Percentiles rank a stretch among this genome's conserved stretches.
These are phyloP conservation scores for Panus rudis DNA, from an alignment of 768 basidiomycete genomes.

Conservation along the genomic window DNA sequence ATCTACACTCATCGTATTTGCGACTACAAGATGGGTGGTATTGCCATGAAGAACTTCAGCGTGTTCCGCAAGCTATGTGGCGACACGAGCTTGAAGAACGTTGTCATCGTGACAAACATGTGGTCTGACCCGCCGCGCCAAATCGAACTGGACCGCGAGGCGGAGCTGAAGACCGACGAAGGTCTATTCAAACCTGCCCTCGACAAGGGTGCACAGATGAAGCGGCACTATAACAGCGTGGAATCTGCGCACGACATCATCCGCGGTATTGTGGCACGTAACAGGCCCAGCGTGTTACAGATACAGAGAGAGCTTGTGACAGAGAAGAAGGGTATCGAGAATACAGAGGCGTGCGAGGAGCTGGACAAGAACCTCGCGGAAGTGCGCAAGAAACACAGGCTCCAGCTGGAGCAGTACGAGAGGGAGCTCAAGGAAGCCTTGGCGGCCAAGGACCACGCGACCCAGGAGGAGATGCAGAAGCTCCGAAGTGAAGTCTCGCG, in stretches of 20 bases:
- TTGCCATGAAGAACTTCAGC: slow-evolving; percentile 33
- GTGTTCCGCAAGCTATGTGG: slow-evolving; percentile 50
- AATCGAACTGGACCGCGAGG: slow-evolving; percentile 37
- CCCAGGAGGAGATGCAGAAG: slow-evolving; percentile 3
- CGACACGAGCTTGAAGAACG: slow-evolving; percentile 39
- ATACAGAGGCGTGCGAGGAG: not conserved
- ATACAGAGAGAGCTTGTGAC: slow-evolving; percentile 6
- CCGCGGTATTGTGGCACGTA: slow-evolving; percentile 28
- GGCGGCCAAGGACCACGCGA: slow-evolving; percentile 3
- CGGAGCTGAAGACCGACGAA: slow-evolving; percentile 33
- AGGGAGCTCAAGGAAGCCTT: slow-evolving; percentile 17
- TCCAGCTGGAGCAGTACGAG: slow-evolving; percentile 11
- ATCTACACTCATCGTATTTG: slow-evolving; percentile 18
- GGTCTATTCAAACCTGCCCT: slow-evolving; percentile 46
- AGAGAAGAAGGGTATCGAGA: not conserved
- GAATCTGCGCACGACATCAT: slow-evolving; percentile 38
- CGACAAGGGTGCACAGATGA: slow-evolving; percentile 38
- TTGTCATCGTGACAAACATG: slow-evolving; percentile 49
- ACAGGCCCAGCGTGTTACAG: not conserved
- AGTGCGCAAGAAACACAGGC: slow-evolving; percentile 3
- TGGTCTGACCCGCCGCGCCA: slow-evolving; percentile 38
- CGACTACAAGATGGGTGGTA: slow-evolving; percentile 12
- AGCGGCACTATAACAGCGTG: slow-evolving; percentile 35
- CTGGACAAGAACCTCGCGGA: slow-evolving; percentile 1
- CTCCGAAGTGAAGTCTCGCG: not conserved